Evolutionary conservation across 2,329 filamentous ascomycete species (phyloP).

Genomic region (Stylonectria norvegica): DNA sequence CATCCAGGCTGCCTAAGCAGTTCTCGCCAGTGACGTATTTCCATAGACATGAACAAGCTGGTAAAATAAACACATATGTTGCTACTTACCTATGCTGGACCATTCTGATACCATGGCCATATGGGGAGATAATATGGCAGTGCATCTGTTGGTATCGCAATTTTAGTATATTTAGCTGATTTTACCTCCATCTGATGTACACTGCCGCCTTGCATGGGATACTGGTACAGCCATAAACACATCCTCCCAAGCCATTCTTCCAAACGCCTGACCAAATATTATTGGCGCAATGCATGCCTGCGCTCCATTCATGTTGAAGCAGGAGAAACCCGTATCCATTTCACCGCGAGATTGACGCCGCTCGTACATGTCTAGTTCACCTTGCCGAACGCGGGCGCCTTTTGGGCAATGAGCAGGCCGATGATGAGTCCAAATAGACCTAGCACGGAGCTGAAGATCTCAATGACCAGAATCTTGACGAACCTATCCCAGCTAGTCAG

Average conservation of each 20-base stretch:
- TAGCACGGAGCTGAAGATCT: constrained; percentile 97
- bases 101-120: no score
- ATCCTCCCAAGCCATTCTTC: constrained; percentile 35
- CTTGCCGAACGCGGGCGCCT: constrained; percentile 69
- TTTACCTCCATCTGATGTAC: constrained; percentile 33
- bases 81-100: no score
- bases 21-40: constrained; percentile 16
- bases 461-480: constrained; percentile 97
- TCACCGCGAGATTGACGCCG: constrained; percentile 10
- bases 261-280: constrained; percentile 40
- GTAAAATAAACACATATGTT: no score
- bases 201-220: constrained; percentile 29
- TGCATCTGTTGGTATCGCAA: no score
- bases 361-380: constrained; percentile 19
- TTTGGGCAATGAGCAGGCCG: constrained; percentile 81
- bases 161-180: constrained; percentile 26
- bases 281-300: constrained; percentile 36
- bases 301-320: constrained; percentile 21
- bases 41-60: no score
- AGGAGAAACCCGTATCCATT: constrained; percentile 15
- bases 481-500: constrained; percentile 68
- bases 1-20: constrained; percentile 29
- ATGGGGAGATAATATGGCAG: no score
- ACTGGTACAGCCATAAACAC: constrained; percentile 35
- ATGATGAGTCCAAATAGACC: constrained; percentile 96